These are phyloP conservation scores for Colletotrichum sp. DNA, from an alignment of 2,329 filamentous ascomycete genomes.

Conservation along the genomic window DNA sequence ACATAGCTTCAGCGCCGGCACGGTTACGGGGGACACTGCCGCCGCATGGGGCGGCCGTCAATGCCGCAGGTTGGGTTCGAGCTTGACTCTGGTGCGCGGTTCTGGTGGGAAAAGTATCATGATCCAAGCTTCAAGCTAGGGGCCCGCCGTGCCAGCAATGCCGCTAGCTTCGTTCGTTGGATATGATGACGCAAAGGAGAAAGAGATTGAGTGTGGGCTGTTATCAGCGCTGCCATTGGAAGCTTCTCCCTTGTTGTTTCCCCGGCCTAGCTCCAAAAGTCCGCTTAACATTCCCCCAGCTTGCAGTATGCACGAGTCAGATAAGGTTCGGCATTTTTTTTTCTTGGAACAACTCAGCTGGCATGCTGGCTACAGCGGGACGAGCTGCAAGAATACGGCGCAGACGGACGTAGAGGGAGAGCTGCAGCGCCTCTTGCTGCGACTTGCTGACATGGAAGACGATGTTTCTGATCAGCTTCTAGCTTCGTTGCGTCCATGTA, in stretches of 20 bases:
- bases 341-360: not conserved
- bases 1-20: not conserved
- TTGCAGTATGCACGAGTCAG: constrained; percentile 2
- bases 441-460: constrained; percentile 1
- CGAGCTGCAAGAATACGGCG: not conserved
- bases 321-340: not conserved
- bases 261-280: not conserved
- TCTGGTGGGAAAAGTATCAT: not conserved
- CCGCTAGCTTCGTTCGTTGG: not conserved
- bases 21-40: not conserved
- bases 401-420: not conserved
- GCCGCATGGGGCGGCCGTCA: not conserved
- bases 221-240: not conserved
- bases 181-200: constrained; percentile 2
- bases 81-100: not conserved
- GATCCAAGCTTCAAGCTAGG: not conserved
- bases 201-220: not conserved
- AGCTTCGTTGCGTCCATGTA: not conserved
- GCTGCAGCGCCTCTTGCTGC: not conserved
- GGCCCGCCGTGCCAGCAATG: not conserved
- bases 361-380: not conserved
- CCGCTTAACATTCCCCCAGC: not conserved
- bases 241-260: not conserved
- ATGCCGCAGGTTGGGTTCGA: not conserved
- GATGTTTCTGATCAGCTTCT: not conserved